These are phyloP conservation scores for Paramecium caudatum DNA, from an alignment of 73 alveolate species.

Conservation along the genomic window DNA sequence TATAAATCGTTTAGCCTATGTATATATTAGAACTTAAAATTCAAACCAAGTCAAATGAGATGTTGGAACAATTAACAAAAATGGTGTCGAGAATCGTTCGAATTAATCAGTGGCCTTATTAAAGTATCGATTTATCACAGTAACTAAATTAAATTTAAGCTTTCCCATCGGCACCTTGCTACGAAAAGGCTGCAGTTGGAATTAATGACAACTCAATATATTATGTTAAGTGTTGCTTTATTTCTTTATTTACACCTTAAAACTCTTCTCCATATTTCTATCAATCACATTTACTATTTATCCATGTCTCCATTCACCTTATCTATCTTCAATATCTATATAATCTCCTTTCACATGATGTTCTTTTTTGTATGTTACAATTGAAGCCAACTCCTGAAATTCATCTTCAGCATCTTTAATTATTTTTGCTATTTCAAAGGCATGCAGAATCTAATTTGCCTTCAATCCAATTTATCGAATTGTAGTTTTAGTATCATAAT, in stretches of 20 bases:
- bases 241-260: background rate
- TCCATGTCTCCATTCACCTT: slow-evolving; percentile 72
- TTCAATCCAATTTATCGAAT: slow-evolving; percentile 65
- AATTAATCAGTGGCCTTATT: slow-evolving; percentile 41
- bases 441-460: slow-evolving; percentile 62
- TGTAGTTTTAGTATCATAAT: background rate
- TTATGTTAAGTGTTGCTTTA: background rate
- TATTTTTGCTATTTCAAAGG: slow-evolving; percentile 64
- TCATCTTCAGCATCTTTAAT: slow-evolving; percentile 66
- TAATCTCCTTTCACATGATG: slow-evolving; percentile 21
- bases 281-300: background rate
- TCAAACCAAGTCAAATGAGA: slow-evolving; percentile 67
- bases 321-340: slow-evolving; percentile 68
- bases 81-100: slow-evolving; percentile 72
- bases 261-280: slow-evolving; percentile 7
- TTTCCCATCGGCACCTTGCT: background rate
- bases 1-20: slow-evolving; percentile 63
- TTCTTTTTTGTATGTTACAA: background rate
- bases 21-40: slow-evolving; percentile 52
- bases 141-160: background rate
- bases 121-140: slow-evolving; percentile 19
- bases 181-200: slow-evolving; percentile 29
- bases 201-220: background rate
- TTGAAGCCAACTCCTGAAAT: slow-evolving; percentile 33
- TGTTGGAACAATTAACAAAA: slow-evolving; percentile 57